Evolutionary conservation across 192 early-diverging fungal genomes (phyloP), one percentile per base, ranked within the genome.

Genomic region (Entomortierella beljakovae): DNA sequence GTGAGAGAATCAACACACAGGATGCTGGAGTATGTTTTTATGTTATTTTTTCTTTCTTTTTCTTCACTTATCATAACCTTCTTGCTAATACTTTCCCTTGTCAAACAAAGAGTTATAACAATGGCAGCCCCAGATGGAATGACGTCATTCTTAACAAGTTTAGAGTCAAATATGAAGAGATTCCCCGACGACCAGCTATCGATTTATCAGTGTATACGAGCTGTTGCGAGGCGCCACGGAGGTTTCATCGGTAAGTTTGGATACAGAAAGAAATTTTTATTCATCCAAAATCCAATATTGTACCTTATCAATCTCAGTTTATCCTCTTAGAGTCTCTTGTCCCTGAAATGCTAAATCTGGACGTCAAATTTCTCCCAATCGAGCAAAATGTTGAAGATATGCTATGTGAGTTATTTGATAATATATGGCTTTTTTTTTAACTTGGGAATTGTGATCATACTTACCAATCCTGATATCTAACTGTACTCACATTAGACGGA

Each of bases 1-100:
- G 92, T 94, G 25, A 88, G 96, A 6, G 74, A 87, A 42, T 83
- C 87, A 13, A 92, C 94, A 3, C 94, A 95, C 81, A 84, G 84
- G 37, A 83, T 97, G 65, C 79, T 97, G 0, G 83, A 87, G 85
- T 94, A 89, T 15, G 70, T 83, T n/a, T 65, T 55, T n/a, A 32
- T 55, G 25, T 35, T 71, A 22, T 8, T 28, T 6, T 53, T 6
- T 26, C 15, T n/a, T 3, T 6, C 25, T 6, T 26, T 16, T 31
- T 3, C 9, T 53, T 28, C 15, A 2, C 9, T 26, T 28, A 29
- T n/a, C 4, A 29, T 32, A 34, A 11, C 9, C 2, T 8, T 10
- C 5, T 31, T 16, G 54, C 31, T 34, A 31, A 29, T 54, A 22
- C 6, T 16, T 5, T 22, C 49, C 23, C 20, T 26, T 25, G 28